Conservation (phyloP, 495 filamentous ascomycete genomes). For the Daldinia grandis region DNA sequence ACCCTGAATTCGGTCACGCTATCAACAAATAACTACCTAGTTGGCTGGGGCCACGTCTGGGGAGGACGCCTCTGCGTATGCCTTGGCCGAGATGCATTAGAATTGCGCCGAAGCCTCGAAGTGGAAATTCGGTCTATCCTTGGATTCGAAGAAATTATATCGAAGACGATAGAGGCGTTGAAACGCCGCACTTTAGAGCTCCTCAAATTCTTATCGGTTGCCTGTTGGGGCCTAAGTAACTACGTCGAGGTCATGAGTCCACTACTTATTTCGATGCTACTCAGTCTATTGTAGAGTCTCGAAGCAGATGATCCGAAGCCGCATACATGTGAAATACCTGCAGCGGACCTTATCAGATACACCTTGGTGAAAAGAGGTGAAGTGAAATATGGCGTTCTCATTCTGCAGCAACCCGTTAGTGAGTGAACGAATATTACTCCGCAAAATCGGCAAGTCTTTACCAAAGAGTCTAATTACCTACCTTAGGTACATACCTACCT, state of each 20-base stretch:
- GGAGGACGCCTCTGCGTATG: neutral
- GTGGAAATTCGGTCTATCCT: neutral
- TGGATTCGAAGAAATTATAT: neutral
- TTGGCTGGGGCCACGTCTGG: neutral
- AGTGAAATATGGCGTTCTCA: neutral
- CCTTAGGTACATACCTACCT: neutral
- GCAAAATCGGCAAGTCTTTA: neutral
- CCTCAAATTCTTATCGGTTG: neutral
- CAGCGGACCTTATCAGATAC: neutral
- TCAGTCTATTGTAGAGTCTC: neutral
- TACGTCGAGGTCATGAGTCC: neutral
- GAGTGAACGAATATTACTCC: neutral
- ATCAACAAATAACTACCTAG: neutral
- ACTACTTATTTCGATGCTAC: neutral
- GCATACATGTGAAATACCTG: neutral
- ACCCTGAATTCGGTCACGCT: neutral
- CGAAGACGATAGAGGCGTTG: neutral
- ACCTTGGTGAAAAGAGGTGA: neutral
- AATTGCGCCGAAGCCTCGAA: neutral
- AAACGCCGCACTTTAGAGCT: neutral
- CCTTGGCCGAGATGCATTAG: slow-evolving; percentile 14
- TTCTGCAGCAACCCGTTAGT: neutral
- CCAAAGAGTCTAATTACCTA: neutral
- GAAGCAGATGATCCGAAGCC: neutral
- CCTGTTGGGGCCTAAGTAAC: neutral